These are phyloP conservation scores for Termitomyces sp. DNA, from an alignment of 768 basidiomycete genomes.

Conservation along the genomic window DNA sequence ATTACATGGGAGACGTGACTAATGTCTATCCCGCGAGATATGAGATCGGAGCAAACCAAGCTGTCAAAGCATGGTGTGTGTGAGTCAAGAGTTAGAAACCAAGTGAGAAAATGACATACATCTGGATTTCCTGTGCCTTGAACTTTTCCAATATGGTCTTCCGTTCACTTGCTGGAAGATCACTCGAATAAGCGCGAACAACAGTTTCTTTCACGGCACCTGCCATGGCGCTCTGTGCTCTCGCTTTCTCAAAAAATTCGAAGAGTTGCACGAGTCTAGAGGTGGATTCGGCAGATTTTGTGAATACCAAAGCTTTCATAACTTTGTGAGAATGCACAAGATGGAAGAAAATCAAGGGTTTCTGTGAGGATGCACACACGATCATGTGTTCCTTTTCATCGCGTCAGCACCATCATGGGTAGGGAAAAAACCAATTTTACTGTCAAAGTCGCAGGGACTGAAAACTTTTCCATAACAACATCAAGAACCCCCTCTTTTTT, in stretches of 20 bases:
- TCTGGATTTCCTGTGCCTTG: conserved; percentile 71
- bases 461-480: conserved; percentile 68
- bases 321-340: conserved; percentile 63
- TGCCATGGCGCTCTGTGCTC: conserved; percentile 11
- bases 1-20: conserved; percentile 89
- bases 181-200: conserved; percentile 81
- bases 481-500: conserved; percentile 37
- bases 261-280: conserved; percentile 76
- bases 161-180: conserved; percentile 68
- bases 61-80: conserved; percentile 32
- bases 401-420: background rate
- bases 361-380: conserved; percentile 69
- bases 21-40: conserved; percentile 94
- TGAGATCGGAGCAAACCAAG: conserved; percentile 93
- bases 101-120: conserved; percentile 44
- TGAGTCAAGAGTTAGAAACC: background rate
- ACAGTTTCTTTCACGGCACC: conserved; percentile 26
- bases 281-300: conserved; percentile 94
- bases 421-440: conserved; percentile 32
- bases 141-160: conserved; percentile 77
- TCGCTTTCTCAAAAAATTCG: conserved; percentile 68
- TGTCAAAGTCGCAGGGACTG: conserved; percentile 73
- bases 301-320: conserved; percentile 82
- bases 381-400: conserved; percentile 78
- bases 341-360: conserved; percentile 87